phyloP scores from a whole-genome alignment of 176 grass and related monocot species.

The Aegilops sharonensis region DNA sequence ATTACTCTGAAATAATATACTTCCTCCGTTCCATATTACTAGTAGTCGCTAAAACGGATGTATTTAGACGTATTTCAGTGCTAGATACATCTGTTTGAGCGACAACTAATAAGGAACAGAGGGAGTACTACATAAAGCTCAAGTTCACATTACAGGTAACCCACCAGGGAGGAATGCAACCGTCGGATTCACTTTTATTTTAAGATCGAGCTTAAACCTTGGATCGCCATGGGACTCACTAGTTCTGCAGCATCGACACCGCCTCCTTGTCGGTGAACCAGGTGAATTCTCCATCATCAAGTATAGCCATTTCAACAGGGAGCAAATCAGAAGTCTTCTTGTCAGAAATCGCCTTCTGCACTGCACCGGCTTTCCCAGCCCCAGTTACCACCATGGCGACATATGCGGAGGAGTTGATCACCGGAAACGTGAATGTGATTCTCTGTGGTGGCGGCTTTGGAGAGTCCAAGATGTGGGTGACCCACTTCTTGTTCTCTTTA shows the following conservation, averaged over 20 bases:
- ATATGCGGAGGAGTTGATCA: constrained; percentile 89
- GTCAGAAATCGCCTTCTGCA: constrained; percentile 65
- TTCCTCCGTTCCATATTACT: no score
- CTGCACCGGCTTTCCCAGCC: constrained; percentile 54
- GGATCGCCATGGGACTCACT: constrained; percentile 11
- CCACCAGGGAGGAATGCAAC: neutral
- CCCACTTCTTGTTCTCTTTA: constrained; percentile 70
- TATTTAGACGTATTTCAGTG: no score
- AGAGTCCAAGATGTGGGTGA: constrained; percentile 89
- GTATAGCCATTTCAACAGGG: constrained; percentile 84
- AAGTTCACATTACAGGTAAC: constrained; percentile 3
- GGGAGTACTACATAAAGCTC: constrained; percentile 7
- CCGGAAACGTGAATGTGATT: constrained; percentile 92
- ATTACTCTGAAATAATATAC: constrained; percentile 8
- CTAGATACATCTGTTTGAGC: no score
- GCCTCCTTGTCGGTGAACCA: constrained; percentile 95
- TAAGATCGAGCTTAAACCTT: constrained; percentile 3
- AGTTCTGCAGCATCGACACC: constrained; percentile 61
- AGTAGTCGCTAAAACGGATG: no score
- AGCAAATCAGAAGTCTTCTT: constrained; percentile 53
- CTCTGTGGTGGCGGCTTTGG: constrained; percentile 95
- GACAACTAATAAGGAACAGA: no score
- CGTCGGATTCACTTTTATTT: constrained; percentile 19
- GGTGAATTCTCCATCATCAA: constrained; percentile 78
- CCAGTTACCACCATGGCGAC: constrained; percentile 90